phyloP scores from a whole-genome alignment of 495 filamentous ascomycete genomes.

The Aspergillus saccharolyticus region DNA sequence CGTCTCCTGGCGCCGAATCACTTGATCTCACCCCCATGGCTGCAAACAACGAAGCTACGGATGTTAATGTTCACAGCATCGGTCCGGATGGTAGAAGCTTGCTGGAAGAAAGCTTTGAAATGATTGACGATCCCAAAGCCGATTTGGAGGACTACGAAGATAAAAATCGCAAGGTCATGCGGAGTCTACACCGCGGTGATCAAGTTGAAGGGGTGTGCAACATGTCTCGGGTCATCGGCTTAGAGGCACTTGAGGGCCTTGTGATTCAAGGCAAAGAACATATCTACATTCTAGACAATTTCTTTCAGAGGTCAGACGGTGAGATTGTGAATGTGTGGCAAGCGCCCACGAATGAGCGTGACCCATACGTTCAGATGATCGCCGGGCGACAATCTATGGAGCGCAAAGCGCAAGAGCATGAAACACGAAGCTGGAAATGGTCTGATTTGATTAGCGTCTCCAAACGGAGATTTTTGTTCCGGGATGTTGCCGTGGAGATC shows the following conservation, averaged over 20 bases:
- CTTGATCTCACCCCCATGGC: conserved; percentile 33
- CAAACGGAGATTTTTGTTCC: conserved; percentile 89
- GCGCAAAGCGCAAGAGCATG: conserved; percentile 59
- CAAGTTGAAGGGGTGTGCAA: conserved; percentile 93
- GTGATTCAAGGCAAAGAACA: conserved; percentile 88
- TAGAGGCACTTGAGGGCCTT: conserved; percentile 88
- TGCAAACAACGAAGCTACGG: conserved; percentile 24
- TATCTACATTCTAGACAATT: conserved; percentile 90
- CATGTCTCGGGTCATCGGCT: conserved; percentile 84
- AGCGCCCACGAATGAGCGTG: conserved; percentile 85
- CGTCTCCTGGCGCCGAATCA: conserved; percentile 29
- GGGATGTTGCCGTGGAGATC: conserved; percentile 89
- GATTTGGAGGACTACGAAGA: conserved; percentile 87
- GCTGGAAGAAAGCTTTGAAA: conserved; percentile 86
- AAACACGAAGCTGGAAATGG: conserved; percentile 89
- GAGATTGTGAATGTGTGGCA: conserved; percentile 96
- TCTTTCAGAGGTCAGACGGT: conserved; percentile 89
- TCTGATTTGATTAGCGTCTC: conserved; percentile 93
- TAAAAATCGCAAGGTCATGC: conserved; percentile 95
- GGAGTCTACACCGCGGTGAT: conserved; percentile 85
- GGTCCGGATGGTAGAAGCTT: conserved; percentile 39
- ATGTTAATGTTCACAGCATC: conserved; percentile 26
- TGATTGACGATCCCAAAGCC: conserved; percentile 83
- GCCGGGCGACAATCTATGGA: conserved; percentile 68
- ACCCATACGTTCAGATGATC: conserved; percentile 92